Evolutionary conservation across 495 filamentous ascomycete genomes (phyloP).

Genomic region (Xylaria curta): DNA sequence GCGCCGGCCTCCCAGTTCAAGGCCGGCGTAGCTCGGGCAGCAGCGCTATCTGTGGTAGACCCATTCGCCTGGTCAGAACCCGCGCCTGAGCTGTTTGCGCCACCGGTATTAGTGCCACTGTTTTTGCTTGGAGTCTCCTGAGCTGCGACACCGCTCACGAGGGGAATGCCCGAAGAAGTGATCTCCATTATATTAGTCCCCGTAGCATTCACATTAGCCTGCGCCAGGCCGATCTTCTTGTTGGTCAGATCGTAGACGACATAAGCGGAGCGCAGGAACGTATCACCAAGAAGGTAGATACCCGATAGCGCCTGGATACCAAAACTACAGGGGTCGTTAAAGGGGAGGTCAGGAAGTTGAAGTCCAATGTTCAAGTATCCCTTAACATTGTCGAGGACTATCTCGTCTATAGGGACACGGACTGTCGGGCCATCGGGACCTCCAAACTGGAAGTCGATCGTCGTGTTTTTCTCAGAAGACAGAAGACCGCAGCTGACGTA

Average conservation of each 20-base stretch:
- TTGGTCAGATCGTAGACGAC: slow-evolving; percentile 90
- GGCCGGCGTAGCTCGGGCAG: slow-evolving; percentile 27
- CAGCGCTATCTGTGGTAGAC: slow-evolving; percentile 24
- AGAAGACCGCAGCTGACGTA: slow-evolving; percentile 56
- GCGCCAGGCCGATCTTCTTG: slow-evolving; percentile 83
- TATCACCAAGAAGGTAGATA: slow-evolving; percentile 71
- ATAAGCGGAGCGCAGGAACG: slow-evolving; percentile 90
- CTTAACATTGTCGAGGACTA: slow-evolving; percentile 67
- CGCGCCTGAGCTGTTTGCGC: not conserved
- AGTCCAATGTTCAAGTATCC: slow-evolving; percentile 35
- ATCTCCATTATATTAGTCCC: slow-evolving; percentile 56
- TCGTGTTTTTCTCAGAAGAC: slow-evolving; percentile 62
- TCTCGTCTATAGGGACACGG: slow-evolving; percentile 71
- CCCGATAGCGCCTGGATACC: slow-evolving; percentile 44
- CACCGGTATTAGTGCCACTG: not conserved
- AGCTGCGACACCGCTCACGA: slow-evolving; percentile 44
- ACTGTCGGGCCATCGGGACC: slow-evolving; percentile 61
- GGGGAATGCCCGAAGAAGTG: slow-evolving; percentile 47
- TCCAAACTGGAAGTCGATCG: slow-evolving; percentile 68
- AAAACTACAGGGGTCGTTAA: slow-evolving; percentile 48
- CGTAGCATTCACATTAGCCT: slow-evolving; percentile 81
- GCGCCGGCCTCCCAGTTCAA: slow-evolving; percentile 32
- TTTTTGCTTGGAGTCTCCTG: slow-evolving; percentile 29
- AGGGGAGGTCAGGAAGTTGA: slow-evolving; percentile 36
- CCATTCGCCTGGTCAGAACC: not conserved